Percentiles rank a stretch among this genome's conserved stretches.
These are phyloP conservation scores for Immersiporthe knoxdaviesiana DNA, from an alignment of 2,329 filamentous ascomycete species.

Conservation along the genomic window DNA sequence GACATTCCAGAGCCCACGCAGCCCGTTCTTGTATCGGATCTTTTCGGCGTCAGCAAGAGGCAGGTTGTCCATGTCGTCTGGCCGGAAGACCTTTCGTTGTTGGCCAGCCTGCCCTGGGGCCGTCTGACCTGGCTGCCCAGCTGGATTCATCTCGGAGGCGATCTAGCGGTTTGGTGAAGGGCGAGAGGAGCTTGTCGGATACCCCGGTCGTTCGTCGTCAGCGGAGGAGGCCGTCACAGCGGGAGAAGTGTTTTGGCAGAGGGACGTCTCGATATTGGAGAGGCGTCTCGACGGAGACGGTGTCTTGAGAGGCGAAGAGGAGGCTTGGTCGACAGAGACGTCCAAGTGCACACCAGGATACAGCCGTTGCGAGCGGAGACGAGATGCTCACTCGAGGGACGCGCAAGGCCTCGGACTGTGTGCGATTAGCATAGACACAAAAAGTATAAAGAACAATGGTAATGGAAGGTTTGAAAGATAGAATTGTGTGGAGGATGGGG, in stretches of 20 bases:
- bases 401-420: neutral
- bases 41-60: conserved; percentile 59
- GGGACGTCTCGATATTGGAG: neutral
- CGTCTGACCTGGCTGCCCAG: conserved; percentile 31
- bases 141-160: conserved; percentile 24
- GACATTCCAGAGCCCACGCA: conserved; percentile 57
- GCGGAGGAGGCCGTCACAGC: neutral
- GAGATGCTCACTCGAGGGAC: neutral
- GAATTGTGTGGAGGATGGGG: neutral
- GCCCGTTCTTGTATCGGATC: conserved; percentile 60
- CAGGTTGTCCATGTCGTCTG: conserved; percentile 55
- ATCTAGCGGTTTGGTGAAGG: neutral
- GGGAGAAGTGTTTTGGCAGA: neutral
- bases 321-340: neutral
- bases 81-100: conserved; percentile 50
- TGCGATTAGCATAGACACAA: neutral
- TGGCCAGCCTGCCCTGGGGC: conserved; percentile 30
- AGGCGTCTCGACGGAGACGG: neutral
- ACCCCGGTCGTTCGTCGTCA: neutral
- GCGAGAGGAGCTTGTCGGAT: neutral
- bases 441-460: neutral
- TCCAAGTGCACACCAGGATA: neutral
- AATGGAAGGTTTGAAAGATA: neutral
- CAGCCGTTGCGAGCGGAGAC: neutral
- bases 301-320: too few relatives aligned